Conservation (phyloP, 805 yeast species). For the Candida vartiovaarae region DNA sequence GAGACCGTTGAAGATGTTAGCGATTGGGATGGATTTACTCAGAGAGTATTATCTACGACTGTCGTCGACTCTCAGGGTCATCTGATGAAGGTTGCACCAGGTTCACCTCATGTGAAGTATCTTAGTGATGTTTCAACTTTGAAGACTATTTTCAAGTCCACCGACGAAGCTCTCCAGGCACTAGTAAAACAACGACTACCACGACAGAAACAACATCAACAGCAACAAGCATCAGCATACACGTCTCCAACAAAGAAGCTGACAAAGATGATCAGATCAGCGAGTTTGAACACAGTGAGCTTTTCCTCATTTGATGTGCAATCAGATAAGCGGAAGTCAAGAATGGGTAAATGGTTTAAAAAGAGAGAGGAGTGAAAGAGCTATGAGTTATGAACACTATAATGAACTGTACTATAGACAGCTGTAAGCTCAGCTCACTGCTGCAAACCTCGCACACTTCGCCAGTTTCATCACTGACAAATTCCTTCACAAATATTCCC, state of each 20-base stretch:
- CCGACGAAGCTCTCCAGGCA: neutral
- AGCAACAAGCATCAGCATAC: neutral
- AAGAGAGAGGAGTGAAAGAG: constrained; percentile 1
- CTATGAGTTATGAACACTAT: neutral
- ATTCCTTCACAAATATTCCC: no score
- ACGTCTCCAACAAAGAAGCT: constrained; percentile 19
- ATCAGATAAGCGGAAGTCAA: constrained; percentile 1
- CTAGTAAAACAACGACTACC: neutral
- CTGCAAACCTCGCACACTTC: no score
- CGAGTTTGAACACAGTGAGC: constrained; percentile 22
- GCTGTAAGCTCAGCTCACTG: no score
- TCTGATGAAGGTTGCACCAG: constrained; percentile 4
- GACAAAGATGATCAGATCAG: constrained; percentile 21
- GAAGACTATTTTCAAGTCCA: constrained; percentile 8
- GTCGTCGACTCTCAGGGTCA: constrained; percentile 13
- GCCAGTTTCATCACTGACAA: no score
- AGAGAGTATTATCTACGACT: constrained; percentile 5
- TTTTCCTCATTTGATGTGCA: constrained; percentile 4
- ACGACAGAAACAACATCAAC: neutral
- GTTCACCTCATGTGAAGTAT: constrained; percentile 9
- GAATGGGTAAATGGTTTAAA: constrained; percentile 11
- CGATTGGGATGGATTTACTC: constrained; percentile 4
- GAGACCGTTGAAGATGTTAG: constrained; percentile 14
- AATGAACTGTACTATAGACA: neutral
- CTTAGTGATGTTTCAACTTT: constrained; percentile 10